Evolutionary conservation across 202 grass and related monocot genomes (phyloP), one percentile per base, ranked within the genome.

Genomic region (Schoenoplectus tabernaemontani): DNA sequence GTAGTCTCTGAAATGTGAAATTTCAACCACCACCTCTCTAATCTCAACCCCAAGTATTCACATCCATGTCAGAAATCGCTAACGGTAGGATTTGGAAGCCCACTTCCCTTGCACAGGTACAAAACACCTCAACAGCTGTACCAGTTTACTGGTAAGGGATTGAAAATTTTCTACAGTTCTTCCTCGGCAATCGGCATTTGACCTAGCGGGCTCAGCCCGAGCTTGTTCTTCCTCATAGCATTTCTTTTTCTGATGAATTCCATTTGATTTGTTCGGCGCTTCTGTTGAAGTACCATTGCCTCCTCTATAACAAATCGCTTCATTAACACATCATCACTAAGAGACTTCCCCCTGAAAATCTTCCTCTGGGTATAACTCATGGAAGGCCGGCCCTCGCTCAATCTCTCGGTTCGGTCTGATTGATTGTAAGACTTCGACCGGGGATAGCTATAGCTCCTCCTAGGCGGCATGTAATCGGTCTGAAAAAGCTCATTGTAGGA

Each of bases 341-440:
- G 78, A 17, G 94, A 97, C 87, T 97, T 97, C 42, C 94, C 94
- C 7, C 94, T 76, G 87, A 97, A 97, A 77, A 97, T 88, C 15
- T 88, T 85, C 34, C 89, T 63, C 59, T 54, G 79, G 0, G 54
- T 62, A 4, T 61, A 39, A 58, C 60, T 42, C 7, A 53, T 24
- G 0, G 34, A 20, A 4, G 66, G 2, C 50, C 64, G 20, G 10
- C 11, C 78, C 0, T 30, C 84, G 5, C 0, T 44, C 6, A 61
- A 47, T 41, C 63, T 73, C 76, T 93, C 83, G 0, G 44, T 30
- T 32, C 67, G 59, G 2, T 69, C 78, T 36, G 88, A 81, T 78
- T 83, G 75, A 2, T 82, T 83, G 39, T 85, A 85, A 24, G 91
- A 91, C 30, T 90, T 90, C 5, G 89, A 88, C 32, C 87, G 83